Conservation (phyloP, 176 grass and related monocot species). For the Hordeum vulgare region MorexV3_pseudomolecules_assembly NC_058519.1:601467781-601468280, state of each 20-base stretch:
- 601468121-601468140: constrained; percentile 70
- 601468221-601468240: constrained; percentile 34
- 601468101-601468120: background rate
- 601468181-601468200: constrained; percentile 79
- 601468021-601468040: background rate
- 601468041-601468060: background rate
- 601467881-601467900: constrained; percentile 88
- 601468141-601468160: constrained; percentile 59
- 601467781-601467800: background rate
- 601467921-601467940: constrained; percentile 80
- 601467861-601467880: constrained; percentile 97
- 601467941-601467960: constrained; percentile 97
- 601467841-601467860: constrained; percentile 41
- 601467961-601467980: constrained; percentile 93
- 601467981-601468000: constrained; percentile 94
- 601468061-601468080: background rate
- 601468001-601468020: constrained; percentile 77
- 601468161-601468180: constrained; percentile 91
- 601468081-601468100: background rate
- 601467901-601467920: constrained; percentile 86
- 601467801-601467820: background rate
- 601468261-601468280: background rate
- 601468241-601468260: background rate
- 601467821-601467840: background rate
- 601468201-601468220: constrained; percentile 76